phyloP scores from a whole-genome alignment of 164 flowering plant species.

The Litsea cubeba region DNA sequence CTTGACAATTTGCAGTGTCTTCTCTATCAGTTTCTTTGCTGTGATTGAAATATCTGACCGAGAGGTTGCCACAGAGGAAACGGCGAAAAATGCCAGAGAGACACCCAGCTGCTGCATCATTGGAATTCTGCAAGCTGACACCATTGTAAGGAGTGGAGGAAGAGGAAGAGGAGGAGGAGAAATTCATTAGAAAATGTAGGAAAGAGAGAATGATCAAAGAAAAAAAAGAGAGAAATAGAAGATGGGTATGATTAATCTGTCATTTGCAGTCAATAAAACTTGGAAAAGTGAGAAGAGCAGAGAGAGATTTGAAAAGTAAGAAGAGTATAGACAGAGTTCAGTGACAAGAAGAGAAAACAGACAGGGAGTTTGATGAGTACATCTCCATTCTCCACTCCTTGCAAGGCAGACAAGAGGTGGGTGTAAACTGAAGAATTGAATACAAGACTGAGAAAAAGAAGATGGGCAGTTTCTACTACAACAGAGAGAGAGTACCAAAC shows the following conservation, averaged over 20 bases:
- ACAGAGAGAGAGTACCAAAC: not conserved
- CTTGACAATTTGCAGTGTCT: not conserved
- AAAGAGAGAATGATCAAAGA: not conserved
- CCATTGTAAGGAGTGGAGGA: constrained; percentile 6
- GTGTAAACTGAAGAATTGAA: not conserved
- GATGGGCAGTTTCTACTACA: not conserved
- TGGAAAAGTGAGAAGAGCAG: not conserved
- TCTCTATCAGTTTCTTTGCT: constrained; percentile 9
- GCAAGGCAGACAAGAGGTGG: not conserved
- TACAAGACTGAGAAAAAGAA: not conserved
- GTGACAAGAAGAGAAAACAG: not conserved
- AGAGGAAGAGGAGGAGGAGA: not conserved
- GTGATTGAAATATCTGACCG: constrained; percentile 32
- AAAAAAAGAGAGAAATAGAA: not conserved
- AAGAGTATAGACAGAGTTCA: not conserved
- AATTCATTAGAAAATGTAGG: not conserved
- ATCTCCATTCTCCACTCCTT: not conserved
- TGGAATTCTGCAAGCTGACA: constrained; percentile 12
- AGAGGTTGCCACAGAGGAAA: constrained; percentile 43
- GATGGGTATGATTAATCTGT: not conserved
- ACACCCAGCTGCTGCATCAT: constrained; percentile 29
- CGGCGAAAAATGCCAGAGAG: constrained; percentile 34
- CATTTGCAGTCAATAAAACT: not conserved
- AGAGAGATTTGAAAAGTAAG: not conserved
- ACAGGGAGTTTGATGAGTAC: not conserved